Evolutionary conservation across 1,284 basidiomycete species (phyloP), one percentile per base, ranked within the genome.

Genomic region (Cryptococcus floricola): DNA sequence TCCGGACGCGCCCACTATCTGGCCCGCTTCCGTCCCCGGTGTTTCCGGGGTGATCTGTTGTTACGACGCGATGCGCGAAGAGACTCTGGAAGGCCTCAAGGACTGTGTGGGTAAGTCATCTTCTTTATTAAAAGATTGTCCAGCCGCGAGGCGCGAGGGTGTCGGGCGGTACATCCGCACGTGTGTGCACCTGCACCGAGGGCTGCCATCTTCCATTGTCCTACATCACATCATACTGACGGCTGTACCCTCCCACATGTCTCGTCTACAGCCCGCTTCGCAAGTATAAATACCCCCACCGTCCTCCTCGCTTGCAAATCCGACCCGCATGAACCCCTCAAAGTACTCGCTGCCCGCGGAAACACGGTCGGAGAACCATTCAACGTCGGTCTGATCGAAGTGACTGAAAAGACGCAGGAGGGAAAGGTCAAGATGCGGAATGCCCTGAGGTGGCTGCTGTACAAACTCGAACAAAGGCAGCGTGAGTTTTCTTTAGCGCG

Each of bases 271-370:
- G 63, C 60, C 27, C 53, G 51, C 18, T 38, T 65, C 5, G 37
- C 59, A n/a, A 7, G 23, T 14, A 37, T 31, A 6, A 52, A 56
- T 4, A 48, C 70, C 4, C 75, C 75, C 1, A 67, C 68, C 46
- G 68, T 77, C 44, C 58, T 78, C 10, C 65, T 77, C 31, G 76
- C 73, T 1, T 76, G 75, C 63, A 76, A 76, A 54, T 73, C 75
- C 1, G 76, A 77, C 54, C 73, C 73, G 57, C 49, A 18, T 4
- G 34, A 13, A 25, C 19, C 45, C 9, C 59, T 67, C 1, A 64
- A 67, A 39, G 67, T 77, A 31, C 64, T 68, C 14, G 67, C 76
- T 5, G 62, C 67, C n/a, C 60, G 65, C 34, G 76, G 68, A 16
- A 74, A 77, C 54, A 64, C 67, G 2, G 61, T 77, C 19, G 74